Percentiles rank a stretch among this genome's conserved stretches.
Evolutionary conservation across 2,329 filamentous ascomycete genomes (phyloP).

Genomic region (Penicillium fuscoglaucum): DNA sequence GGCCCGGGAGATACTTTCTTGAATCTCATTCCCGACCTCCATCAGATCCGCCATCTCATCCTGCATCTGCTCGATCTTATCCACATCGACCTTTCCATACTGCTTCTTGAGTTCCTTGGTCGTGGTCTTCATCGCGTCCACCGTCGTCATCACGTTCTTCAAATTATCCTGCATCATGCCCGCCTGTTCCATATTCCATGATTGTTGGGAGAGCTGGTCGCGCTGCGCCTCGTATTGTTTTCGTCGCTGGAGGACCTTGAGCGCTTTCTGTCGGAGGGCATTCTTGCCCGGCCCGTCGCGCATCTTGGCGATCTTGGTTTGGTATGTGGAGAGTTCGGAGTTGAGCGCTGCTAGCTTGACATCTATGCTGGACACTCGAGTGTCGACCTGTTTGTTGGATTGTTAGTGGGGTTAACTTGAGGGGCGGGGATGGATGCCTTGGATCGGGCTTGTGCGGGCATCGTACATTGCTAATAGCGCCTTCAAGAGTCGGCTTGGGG

Average conservation of each 20-base stretch:
- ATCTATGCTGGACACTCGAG: conserved; percentile 80
- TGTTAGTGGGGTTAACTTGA: conserved; percentile 14
- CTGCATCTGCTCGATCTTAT: conserved; percentile 96
- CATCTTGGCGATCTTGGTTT: conserved; percentile 85
- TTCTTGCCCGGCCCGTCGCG: conserved; percentile 92
- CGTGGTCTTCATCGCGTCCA: conserved; percentile 95
- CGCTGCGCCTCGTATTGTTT: conserved; percentile 94
- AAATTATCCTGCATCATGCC: conserved; percentile 98
- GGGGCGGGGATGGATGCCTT: conserved; percentile 2
- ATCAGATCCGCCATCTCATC: conserved; percentile 99
- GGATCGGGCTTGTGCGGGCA: neutral
- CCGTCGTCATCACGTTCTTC: conserved; percentile 97
- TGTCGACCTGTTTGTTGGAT: conserved; percentile 64
- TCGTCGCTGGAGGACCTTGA: conserved; percentile 88
- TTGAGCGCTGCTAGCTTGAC: conserved; percentile 93
- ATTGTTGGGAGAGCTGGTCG: conserved; percentile 89
- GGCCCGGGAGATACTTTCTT: conserved; percentile 84
- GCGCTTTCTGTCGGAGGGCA: conserved; percentile 88
- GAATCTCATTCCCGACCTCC: conserved; percentile 97
- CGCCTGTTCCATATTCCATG: conserved; percentile 99
- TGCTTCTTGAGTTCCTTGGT: conserved; percentile 90
- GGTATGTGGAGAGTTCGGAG: conserved; percentile 84
- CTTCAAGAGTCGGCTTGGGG: conserved; percentile 84
- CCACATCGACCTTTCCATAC: conserved; percentile 95
- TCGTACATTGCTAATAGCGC: conserved; percentile 77